Percentiles rank a stretch among this genome's conserved stretches.
Evolutionary conservation across 2,329 filamentous ascomycete genomes (phyloP).

Genomic region (Aureobasidium lini): DNA sequence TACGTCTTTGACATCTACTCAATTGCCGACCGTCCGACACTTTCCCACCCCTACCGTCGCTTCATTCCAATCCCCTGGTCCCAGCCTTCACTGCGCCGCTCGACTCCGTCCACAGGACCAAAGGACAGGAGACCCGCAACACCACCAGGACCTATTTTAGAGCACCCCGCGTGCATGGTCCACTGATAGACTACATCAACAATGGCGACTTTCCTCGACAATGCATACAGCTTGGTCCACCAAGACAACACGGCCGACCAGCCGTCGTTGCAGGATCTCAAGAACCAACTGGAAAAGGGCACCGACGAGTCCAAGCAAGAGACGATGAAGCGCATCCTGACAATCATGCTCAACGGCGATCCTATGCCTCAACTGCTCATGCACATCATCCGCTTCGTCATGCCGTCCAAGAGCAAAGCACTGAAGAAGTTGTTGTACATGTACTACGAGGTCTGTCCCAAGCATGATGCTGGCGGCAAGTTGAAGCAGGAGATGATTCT

Average conservation of each 20-base stretch:
- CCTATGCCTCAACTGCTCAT: slow-evolving; percentile 92
- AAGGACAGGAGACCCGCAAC: slow-evolving; percentile 1
- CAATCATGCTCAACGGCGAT: slow-evolving; percentile 96
- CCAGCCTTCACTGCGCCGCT: not conserved
- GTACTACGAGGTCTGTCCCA: slow-evolving; percentile 98
- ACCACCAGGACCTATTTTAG: not conserved
- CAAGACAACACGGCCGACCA: slow-evolving; percentile 95
- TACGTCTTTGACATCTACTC: not conserved
- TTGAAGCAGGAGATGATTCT: slow-evolving; percentile 99
- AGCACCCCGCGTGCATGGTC: slow-evolving; percentile 10
- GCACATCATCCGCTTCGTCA: slow-evolving; percentile 99
- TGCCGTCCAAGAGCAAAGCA: slow-evolving; percentile 94
- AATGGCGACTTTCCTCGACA: slow-evolving; percentile 94
- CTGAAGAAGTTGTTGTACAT: slow-evolving; percentile 98
- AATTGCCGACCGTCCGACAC: not conserved
- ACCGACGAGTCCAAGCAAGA: slow-evolving; percentile 32
- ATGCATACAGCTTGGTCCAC: slow-evolving; percentile 93
- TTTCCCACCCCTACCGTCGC: not conserved
- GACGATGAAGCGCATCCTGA: slow-evolving; percentile 84
- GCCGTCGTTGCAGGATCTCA: slow-evolving; percentile 82
- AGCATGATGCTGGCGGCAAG: slow-evolving; percentile 85
- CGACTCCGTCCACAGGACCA: not conserved
- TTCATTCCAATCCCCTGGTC: not conserved
- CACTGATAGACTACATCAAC: slow-evolving; percentile 31
- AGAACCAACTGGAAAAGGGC: slow-evolving; percentile 47